A percentile compares a stretch with the other conserved stretches of the same genome.
These are phyloP conservation scores for Metarhizium guizhouense DNA, from an alignment of 2,329 filamentous ascomycete genomes.

Conservation along the genomic window DNA sequence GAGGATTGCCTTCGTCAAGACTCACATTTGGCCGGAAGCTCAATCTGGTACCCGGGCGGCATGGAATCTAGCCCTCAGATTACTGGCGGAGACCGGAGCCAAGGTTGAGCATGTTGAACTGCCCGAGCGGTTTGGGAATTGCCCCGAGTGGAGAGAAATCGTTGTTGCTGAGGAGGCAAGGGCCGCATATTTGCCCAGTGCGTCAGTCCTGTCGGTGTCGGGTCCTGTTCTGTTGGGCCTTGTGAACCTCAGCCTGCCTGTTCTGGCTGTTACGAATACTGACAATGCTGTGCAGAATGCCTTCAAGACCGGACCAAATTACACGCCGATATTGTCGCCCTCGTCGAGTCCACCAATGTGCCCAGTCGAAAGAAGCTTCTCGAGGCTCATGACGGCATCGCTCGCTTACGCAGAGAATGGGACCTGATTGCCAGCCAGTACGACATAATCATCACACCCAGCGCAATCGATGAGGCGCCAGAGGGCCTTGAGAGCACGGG, in stretches of 20 bases:
- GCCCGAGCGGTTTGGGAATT: slow-evolving; percentile 35
- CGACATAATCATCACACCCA: slow-evolving; percentile 48
- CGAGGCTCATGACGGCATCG: slow-evolving; percentile 43
- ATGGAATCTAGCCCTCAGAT: slow-evolving; percentile 26
- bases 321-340: slow-evolving; percentile 30
- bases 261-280: background rate
- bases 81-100: slow-evolving; percentile 39
- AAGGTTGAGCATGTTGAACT: slow-evolving; percentile 47
- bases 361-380: slow-evolving; percentile 39
- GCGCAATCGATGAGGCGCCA: slow-evolving; percentile 51
- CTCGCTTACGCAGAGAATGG: slow-evolving; percentile 41
- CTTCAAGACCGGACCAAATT: slow-evolving; percentile 36
- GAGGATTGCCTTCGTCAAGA: slow-evolving; percentile 46
- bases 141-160: slow-evolving; percentile 36
- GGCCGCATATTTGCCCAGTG: slow-evolving; percentile 10
- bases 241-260: too few species aligned
- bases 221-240: too few species aligned
- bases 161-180: slow-evolving; percentile 7
- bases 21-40: slow-evolving; percentile 39
- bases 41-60: slow-evolving; percentile 34
- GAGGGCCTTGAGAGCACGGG: slow-evolving; percentile 44
- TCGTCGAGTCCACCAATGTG: slow-evolving; percentile 39
- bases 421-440: slow-evolving; percentile 44
- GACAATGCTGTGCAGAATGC: slow-evolving; percentile 33
- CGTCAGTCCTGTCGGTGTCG: background rate